Evolutionary conservation across 139 green algal species (phyloP).

Genomic region (Astrephomene gubernaculifera): DNA sequence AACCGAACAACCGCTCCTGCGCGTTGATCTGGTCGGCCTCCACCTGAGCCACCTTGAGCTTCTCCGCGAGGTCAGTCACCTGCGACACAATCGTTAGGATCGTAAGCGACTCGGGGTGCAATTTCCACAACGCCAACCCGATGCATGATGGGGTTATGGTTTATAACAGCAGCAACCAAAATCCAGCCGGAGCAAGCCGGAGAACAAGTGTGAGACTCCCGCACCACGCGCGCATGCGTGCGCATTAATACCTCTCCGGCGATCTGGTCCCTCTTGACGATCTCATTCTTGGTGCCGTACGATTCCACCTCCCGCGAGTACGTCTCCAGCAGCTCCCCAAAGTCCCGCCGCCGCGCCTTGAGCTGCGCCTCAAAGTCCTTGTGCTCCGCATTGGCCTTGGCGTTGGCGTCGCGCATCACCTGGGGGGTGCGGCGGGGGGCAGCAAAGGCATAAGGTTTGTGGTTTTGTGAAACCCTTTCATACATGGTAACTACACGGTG

Average conservation of each 20-base stretch:
- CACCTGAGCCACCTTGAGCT: constrained; percentile 65
- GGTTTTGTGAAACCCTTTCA: no score
- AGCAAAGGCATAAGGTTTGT: no score
- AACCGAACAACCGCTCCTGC: constrained; percentile 83
- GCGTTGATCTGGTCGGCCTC: constrained; percentile 80
- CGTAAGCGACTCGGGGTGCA: no score
- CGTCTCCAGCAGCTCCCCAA: constrained; percentile 68
- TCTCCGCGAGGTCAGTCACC: constrained; percentile 61
- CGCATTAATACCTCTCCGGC: constrained; percentile 54
- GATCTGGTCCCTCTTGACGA: constrained; percentile 61
- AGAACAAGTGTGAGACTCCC: not conserved
- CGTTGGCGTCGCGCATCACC: constrained; percentile 76
- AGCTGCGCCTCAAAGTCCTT: constrained; percentile 69
- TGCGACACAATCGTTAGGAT: not conserved
- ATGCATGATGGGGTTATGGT: no score
- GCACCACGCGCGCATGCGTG: not conserved
- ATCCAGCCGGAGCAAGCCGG: not conserved
- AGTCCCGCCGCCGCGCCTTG: constrained; percentile 63
- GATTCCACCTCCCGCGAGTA: constrained; percentile 59
- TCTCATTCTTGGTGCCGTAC: constrained; percentile 55
- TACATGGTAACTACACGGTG: no score
- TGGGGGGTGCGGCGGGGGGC: no score
- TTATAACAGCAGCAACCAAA: no score
- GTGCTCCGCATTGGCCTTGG: constrained; percentile 66
- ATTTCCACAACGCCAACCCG: no score